Evolutionary conservation across 1,284 basidiomycete species (phyloP).

Genomic region (Acaromyces ingoldii): DNA sequence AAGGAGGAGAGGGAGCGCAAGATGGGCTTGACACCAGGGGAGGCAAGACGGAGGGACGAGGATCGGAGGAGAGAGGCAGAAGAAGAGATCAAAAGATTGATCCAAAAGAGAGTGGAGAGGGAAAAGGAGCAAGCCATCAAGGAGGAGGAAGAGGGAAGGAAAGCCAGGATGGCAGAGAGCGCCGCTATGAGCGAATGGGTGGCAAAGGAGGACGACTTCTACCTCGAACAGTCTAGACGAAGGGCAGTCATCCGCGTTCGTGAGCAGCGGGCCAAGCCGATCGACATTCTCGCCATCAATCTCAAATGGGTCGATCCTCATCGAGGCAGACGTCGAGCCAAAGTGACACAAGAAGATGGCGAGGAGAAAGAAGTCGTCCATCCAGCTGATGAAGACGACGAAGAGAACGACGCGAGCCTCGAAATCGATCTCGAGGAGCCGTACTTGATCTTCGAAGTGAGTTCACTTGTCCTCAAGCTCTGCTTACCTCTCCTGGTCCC

Average conservation of each 20-base stretch:
- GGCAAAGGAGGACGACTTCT: constrained; percentile 92
- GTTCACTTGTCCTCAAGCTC: constrained; percentile 41
- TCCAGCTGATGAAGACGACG: constrained; percentile 58
- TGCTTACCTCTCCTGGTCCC: too few species aligned
- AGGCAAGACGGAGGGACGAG: constrained; percentile 75
- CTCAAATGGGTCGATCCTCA: constrained; percentile 44
- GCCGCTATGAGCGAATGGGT: constrained; percentile 98
- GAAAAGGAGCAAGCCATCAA: constrained; percentile 80
- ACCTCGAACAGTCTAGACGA: constrained; percentile 84
- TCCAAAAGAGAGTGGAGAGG: constrained; percentile 80
- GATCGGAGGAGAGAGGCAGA: constrained; percentile 77
- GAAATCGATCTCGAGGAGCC: constrained; percentile 98
- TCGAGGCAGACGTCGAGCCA: too few species aligned
- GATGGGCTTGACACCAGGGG: constrained; percentile 71
- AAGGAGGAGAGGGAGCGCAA: constrained; percentile 94
- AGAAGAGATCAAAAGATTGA: constrained; percentile 88
- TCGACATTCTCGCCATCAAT: constrained; percentile 47
- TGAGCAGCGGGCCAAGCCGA: constrained; percentile 72
- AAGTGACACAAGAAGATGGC: constrained; percentile 70
- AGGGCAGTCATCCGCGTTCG: constrained; percentile 89
- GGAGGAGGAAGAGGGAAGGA: constrained; percentile 85
- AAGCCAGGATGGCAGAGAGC: constrained; percentile 83
- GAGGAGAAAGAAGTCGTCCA: constrained; percentile 27
- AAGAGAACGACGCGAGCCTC: constrained; percentile 76
- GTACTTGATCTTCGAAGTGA: constrained; percentile 87